Conservation (phyloP, 257 asterid genomes). For the Petunia secreta region DNA sequence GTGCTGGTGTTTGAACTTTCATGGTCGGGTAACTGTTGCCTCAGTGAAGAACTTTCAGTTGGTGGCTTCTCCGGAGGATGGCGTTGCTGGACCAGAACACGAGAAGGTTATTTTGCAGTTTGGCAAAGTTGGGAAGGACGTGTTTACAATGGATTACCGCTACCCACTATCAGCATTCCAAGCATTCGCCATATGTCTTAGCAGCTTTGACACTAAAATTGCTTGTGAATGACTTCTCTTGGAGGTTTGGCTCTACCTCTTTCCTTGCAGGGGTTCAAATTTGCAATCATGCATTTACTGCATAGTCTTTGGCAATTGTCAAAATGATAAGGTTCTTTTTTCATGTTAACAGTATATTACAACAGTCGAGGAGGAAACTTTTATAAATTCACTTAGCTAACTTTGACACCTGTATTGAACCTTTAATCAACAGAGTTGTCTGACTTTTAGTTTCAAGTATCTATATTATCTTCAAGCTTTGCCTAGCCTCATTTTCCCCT, state of each 20-base stretch:
- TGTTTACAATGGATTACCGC: slow-evolving; percentile 85
- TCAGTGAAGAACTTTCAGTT: slow-evolving; percentile 93
- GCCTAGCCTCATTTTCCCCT: not conserved
- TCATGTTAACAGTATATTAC: not conserved
- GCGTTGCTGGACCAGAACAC: slow-evolving; percentile 61
- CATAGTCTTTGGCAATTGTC: not conserved
- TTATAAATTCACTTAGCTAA: not conserved
- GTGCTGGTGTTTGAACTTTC: slow-evolving; percentile 97
- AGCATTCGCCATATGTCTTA: slow-evolving; percentile 59
- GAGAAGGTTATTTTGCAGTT: slow-evolving; percentile 85
- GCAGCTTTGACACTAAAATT: slow-evolving; percentile 91
- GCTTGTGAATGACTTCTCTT: slow-evolving; percentile 67
- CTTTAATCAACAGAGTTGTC: not conserved
- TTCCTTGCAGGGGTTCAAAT: slow-evolving; percentile 4
- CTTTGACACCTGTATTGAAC: no score
- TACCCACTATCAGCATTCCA: slow-evolving; percentile 91
- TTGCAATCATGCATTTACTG: not conserved
- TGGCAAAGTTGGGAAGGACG: slow-evolving; percentile 95
- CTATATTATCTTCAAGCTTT: not conserved
- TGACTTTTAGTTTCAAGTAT: not conserved
- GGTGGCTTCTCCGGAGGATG: slow-evolving; percentile 81
- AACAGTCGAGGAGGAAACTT: not conserved
- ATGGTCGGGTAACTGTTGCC: slow-evolving; percentile 90
- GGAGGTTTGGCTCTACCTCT: slow-evolving; percentile 29
- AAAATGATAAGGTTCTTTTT: not conserved